Evolutionary conservation across 352 stramenopile genomes (phyloP).

Genomic region (Saprolegnia parasitica): DNA sequence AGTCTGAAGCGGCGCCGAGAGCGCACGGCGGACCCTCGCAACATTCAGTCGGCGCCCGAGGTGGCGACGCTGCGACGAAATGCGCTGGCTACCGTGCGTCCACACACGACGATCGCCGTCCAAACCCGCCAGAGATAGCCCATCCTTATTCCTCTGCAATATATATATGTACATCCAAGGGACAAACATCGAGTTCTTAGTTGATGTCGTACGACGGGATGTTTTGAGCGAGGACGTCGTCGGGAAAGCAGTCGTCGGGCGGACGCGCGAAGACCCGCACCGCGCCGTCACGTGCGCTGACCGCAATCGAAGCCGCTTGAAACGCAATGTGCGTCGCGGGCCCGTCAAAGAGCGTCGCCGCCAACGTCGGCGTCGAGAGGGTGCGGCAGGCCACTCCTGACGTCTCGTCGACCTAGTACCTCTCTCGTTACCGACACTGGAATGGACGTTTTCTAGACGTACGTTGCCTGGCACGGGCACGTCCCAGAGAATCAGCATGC

Average conservation of each 20-base stretch:
- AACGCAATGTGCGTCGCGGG: slow-evolving; percentile 15
- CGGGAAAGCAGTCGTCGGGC: not conserved
- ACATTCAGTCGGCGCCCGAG: slow-evolving; percentile 18
- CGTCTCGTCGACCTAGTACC: slow-evolving; percentile 10
- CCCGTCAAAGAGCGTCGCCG: not conserved
- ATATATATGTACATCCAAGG: no score
- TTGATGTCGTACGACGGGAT: slow-evolving; percentile 18
- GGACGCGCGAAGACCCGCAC: slow-evolving; percentile 13
- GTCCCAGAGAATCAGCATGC: slow-evolving; percentile 26
- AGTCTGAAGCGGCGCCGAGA: not conserved
- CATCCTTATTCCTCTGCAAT: no score
- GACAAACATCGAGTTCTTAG: not conserved
- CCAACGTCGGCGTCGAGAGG: not conserved
- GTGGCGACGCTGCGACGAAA: not conserved
- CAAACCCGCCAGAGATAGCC: not conserved
- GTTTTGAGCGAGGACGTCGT: slow-evolving; percentile 6
- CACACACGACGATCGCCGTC: slow-evolving; percentile 4
- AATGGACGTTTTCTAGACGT: not conserved
- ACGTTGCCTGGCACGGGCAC: slow-evolving; percentile 1
- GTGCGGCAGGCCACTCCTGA: not conserved
- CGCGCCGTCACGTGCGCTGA: slow-evolving; percentile 15
- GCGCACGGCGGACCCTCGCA: not conserved
- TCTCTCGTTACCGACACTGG: not conserved
- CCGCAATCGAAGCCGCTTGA: not conserved
- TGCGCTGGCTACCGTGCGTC: not conserved